phyloP scores from a whole-genome alignment of 371 early-diverging fungal species.

The Mortierella sp. region DNA sequence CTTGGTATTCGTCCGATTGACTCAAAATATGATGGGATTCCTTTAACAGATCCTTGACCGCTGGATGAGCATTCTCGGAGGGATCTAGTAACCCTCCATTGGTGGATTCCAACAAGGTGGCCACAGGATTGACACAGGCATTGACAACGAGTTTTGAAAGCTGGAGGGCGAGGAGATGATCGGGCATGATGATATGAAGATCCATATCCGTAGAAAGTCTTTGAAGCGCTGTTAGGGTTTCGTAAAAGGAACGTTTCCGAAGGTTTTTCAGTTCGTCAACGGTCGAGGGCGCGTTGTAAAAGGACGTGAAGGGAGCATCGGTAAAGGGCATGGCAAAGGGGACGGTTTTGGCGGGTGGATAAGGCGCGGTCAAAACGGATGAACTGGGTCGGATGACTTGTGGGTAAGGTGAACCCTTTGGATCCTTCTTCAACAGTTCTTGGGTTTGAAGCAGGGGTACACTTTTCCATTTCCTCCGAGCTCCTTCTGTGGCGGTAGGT shows the following conservation, averaged over 20 bases:
- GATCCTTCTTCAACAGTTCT: not conserved
- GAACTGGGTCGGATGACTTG: constrained; percentile 2
- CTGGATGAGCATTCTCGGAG: constrained; percentile 12
- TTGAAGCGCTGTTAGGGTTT: constrained; percentile 26
- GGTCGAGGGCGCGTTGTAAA: constrained; percentile 17
- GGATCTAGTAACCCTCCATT: constrained; percentile 26
- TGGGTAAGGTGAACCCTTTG: constrained; percentile 4
- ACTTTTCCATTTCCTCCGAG: not conserved
- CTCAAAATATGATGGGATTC: constrained; percentile 32
- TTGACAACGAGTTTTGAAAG: constrained; percentile 48
- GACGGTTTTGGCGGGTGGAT: constrained; percentile 17
- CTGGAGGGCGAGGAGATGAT: constrained; percentile 34
- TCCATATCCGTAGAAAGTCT: constrained; percentile 22
- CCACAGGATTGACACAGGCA: constrained; percentile 43
- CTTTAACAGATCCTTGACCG: constrained; percentile 27
- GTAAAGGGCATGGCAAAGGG: constrained; percentile 19
- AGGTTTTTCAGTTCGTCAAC: constrained; percentile 12
- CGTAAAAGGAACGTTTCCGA: constrained; percentile 31
- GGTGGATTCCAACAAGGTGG: constrained; percentile 27
- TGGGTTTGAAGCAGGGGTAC: constrained; percentile 1
- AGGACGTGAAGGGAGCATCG: constrained; percentile 22
- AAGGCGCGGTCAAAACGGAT: constrained; percentile 9
- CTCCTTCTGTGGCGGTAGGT: not conserved
- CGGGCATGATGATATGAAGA: constrained; percentile 23
- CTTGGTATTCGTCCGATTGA: constrained; percentile 23